Evolutionary conservation across 768 basidiomycete genomes (phyloP).

Genomic region (Lactifluus volemus): DNA sequence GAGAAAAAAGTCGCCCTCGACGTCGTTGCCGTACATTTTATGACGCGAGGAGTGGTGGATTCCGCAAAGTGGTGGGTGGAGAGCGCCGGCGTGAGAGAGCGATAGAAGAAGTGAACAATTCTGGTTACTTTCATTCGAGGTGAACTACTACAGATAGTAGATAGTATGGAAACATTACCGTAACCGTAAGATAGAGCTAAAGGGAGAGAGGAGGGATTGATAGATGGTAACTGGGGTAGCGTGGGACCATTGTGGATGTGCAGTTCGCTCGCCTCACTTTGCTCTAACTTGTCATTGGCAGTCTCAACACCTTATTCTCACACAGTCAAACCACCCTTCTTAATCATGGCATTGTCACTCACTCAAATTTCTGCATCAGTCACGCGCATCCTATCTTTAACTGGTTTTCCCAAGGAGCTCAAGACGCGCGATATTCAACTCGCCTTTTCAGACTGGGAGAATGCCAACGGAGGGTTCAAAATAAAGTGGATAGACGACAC

Average conservation of each 20-base stretch:
- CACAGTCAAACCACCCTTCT: slow-evolving; percentile 6
- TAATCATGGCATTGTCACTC: slow-evolving; percentile 58
- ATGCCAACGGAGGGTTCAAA: slow-evolving; percentile 84
- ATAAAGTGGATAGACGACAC: slow-evolving; percentile 99
- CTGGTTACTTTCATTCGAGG: background rate
- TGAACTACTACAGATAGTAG: background rate
- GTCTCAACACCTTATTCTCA: slow-evolving; percentile 12
- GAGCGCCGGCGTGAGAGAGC: slow-evolving; percentile 9
- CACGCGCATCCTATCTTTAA: slow-evolving; percentile 87
- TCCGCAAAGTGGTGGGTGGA: background rate
- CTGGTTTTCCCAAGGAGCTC: slow-evolving; percentile 90
- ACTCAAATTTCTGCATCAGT: slow-evolving; percentile 88
- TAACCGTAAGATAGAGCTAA: background rate
- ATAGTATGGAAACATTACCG: background rate
- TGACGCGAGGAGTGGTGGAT: background rate
- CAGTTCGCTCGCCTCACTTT: background rate
- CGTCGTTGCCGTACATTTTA: slow-evolving; percentile 13
- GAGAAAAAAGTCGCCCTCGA: slow-evolving; percentile 14
- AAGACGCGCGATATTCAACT: slow-evolving; percentile 96
- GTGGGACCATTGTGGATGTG: background rate
- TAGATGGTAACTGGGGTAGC: background rate
- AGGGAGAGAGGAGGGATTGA: background rate
- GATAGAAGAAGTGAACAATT: background rate
- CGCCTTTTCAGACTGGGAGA: slow-evolving; percentile 87
- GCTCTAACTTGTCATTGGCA: background rate